phyloP scores from a whole-genome alignment of 345 rosid genomes.

The Populus deltoides region DNA sequence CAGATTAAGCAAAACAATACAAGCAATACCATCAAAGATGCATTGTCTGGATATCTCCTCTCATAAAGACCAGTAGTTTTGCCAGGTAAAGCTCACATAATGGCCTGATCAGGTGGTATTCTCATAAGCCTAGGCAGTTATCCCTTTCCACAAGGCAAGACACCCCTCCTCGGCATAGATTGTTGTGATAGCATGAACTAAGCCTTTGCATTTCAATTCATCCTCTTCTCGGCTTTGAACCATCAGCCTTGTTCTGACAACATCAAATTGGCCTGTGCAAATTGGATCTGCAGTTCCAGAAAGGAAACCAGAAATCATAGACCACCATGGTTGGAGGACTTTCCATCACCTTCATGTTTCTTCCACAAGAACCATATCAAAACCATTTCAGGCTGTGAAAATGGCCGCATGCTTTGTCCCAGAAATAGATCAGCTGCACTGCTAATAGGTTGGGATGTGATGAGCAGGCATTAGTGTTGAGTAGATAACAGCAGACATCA shows the following conservation, averaged over 20 bases:
- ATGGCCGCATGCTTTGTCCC: conserved; percentile 96
- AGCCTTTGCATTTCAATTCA: conserved; percentile 69
- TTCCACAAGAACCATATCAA: conserved; percentile 75
- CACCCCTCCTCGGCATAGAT: conserved; percentile 81
- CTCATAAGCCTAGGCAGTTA: conserved; percentile 89
- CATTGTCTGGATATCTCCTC: conserved; percentile 48
- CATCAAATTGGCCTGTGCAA: conserved; percentile 93
- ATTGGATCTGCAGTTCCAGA: conserved; percentile 90
- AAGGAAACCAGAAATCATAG: conserved; percentile 92
- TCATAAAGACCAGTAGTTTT: conserved; percentile 78
- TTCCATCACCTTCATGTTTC: conserved; percentile 87
- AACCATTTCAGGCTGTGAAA: conserved; percentile 84
- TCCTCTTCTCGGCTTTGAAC: conserved; percentile 68
- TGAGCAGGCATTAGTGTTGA: too few relatives aligned
- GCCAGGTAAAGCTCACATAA: conserved; percentile 97
- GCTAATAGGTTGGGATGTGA: too few relatives aligned
- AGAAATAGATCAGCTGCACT: neutral
- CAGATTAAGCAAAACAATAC: conserved; percentile 14
- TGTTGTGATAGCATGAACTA: conserved; percentile 80
- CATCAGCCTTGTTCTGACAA: conserved; percentile 94
- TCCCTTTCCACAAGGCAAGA: conserved; percentile 77
- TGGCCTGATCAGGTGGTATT: conserved; percentile 95
- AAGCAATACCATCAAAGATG: conserved; percentile 42
- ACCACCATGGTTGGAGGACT: conserved; percentile 81
- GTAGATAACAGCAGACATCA: too few relatives aligned